phyloP scores from a whole-genome alignment of 2,329 filamentous ascomycete species.

The Aschersonia sp. region DNA sequence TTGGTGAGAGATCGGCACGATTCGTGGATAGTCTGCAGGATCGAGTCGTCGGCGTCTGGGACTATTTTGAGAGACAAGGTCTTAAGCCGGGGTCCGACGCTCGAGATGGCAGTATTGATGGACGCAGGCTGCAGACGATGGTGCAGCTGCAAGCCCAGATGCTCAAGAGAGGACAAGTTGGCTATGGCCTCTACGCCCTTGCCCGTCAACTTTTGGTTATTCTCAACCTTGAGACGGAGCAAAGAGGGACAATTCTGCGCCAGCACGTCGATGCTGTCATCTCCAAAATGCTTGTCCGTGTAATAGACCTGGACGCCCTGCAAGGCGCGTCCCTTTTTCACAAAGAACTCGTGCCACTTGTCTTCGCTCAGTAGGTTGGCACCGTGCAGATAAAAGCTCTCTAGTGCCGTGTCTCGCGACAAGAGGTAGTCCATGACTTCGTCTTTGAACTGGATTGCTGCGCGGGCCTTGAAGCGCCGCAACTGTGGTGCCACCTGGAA shows the following conservation, averaged over 20 bases:
- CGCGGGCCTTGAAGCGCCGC: conserved; percentile 58
- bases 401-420: conserved; percentile 53
- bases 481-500: conserved; percentile 61
- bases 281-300: conserved; percentile 68
- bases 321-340: conserved; percentile 47
- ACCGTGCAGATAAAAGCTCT: conserved; percentile 64
- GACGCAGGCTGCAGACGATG: conserved; percentile 38
- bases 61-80: conserved; percentile 68
- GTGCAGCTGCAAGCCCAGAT: conserved; percentile 59
- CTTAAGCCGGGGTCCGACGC: conserved; percentile 49
- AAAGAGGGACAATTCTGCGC: conserved; percentile 51
- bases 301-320: conserved; percentile 64
- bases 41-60: conserved; percentile 46
- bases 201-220: conserved; percentile 61
- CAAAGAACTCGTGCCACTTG: conserved; percentile 59
- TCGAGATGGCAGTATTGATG: conserved; percentile 45
- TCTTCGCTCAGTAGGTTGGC: conserved; percentile 69
- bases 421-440: conserved; percentile 67
- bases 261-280: conserved; percentile 51
- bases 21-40: conserved; percentile 57
- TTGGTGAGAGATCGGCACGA: conserved; percentile 57
- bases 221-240: conserved; percentile 61
- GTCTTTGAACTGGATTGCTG: conserved; percentile 87
- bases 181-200: conserved; percentile 51
- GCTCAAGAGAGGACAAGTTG: conserved; percentile 47